Evolutionary conservation across 305 asterid species (phyloP), one percentile per base, ranked within the genome.

Genomic region (Fraxinus albicans): DNA sequence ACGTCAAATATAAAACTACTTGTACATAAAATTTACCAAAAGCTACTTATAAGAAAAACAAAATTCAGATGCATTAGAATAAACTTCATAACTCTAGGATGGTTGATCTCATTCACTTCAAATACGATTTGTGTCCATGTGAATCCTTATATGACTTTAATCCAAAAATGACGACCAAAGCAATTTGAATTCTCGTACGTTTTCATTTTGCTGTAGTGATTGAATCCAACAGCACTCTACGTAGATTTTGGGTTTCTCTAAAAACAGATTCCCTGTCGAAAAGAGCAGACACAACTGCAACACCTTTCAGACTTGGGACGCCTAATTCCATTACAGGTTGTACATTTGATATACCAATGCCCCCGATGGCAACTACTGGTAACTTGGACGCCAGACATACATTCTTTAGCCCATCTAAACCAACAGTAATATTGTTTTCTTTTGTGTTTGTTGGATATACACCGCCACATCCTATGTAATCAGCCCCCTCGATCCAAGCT

Each of bases 321-420:
- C 90, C 94, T 27, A 91, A 67, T 80, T 80, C 93, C 97, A 96
- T 86, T 65, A 96, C 97, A 27, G 87, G 79, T 50, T 63, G 85
- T 4, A 86, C 95, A 80, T 94, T 96, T 21, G 98, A 88, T 42
- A 80, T 35, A 72, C 92, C 97, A 23, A 96, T 91, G 31, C 99
- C 99, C 3, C 99, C 99, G 25, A 96, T 96, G 10, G 93, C 99
- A 55, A 96, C 99, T 77, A 94, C 97, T 23, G 99, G 98, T 86
- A 96, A 81, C 91, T 91, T 92, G 67, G 99, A 94, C 40, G 87
- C 85, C 83, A 86, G 42, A 80, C 98, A 90, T 6, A 93, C 97
- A 0, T 82, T 83, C 88, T 83, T 93, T 69, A 96, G 88, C 77
- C 99, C 98, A 6, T 92, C 97, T 86, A 96, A 79, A n/a, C 98